Evolutionary conservation across 148 eudicot genomes (phyloP).

Genomic region (Rhododendron kiyosumense): DNA sequence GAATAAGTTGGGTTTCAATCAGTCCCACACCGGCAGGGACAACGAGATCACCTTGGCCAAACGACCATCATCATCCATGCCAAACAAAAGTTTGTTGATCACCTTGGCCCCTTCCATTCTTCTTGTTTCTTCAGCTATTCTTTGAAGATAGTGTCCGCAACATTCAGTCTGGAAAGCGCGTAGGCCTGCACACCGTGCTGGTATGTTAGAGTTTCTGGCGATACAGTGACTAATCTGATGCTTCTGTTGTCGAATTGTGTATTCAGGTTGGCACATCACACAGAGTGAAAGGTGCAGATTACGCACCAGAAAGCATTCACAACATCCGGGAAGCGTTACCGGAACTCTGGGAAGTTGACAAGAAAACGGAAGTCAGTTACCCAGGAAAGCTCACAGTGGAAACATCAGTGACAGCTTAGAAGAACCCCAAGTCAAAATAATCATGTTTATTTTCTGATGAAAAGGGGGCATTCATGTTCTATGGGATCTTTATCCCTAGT

Average conservation of each 20-base stretch:
- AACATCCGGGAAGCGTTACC: slow-evolving; percentile 81
- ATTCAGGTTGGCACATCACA: slow-evolving; percentile 71
- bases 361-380: slow-evolving; percentile 41
- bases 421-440: not conserved
- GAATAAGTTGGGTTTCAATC: no score
- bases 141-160: slow-evolving; percentile 89
- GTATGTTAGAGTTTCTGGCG: slow-evolving; percentile 47
- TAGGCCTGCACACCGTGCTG: slow-evolving; percentile 81
- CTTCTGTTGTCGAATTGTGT: not conserved
- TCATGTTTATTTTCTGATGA: not conserved
- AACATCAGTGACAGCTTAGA: slow-evolving; percentile 71
- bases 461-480: not conserved
- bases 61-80: no score
- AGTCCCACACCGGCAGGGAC: no score
- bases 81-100: no score
- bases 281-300: slow-evolving; percentile 76
- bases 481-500: not conserved
- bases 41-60: no score
- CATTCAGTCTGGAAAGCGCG: slow-evolving; percentile 69
- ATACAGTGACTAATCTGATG: not conserved
- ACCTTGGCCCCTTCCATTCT: not conserved
- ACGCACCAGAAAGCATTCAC: slow-evolving; percentile 81
- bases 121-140: slow-evolving; percentile 56
- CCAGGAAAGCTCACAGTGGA: slow-evolving; percentile 55
- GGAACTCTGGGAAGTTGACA: slow-evolving; percentile 68